Evolutionary conservation across 108 stramenopile genomes (phyloP), one percentile per base, ranked within the genome.

Genomic region (Cyclotella kingstonii): DNA sequence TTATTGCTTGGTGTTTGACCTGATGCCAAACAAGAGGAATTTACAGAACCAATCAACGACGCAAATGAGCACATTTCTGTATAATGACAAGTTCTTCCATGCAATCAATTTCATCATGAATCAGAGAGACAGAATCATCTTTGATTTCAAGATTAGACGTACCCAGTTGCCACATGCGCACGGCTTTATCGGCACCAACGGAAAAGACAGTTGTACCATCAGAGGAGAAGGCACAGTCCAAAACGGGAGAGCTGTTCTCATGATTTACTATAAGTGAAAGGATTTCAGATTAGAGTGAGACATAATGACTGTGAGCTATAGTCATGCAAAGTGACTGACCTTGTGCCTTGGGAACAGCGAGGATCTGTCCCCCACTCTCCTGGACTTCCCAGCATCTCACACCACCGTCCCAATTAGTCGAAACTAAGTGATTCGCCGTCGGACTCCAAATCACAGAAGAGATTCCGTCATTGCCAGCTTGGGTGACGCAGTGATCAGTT

Each of bases 331-430:
- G 28, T 27, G n/a, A 73, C 75, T 72, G 47, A 80, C 80, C 78
- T 73, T 90, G 85, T 8, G 94, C 87, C 69, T 86, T 90, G 29
- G 87, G 83, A 38, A 81, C 56, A 21, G 77, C 85, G 6, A 74
- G 79, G 9, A 86, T 54, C 57, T 85, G 87, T 9, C 83, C 84
- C 40, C 70, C 77, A 60, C 85, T 84, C 49, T 83, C 85, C 59
- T 86, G 85, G 0, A 81, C 84, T 78, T 95, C 90, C 90, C 90
- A 95, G 56, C 84, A 86, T 33, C 89, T 80, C 26, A 95, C 82
- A 6, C 85, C 85, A n/a, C 74, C 66, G 53, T 91, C 94, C 94
- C 94, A 95, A 60, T 86, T 90, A 23, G 82, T 64, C 35, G 79
- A 76, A 3, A 87, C 74, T 27, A 95, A 60, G 57, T 77, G 68